Evolutionary conservation across 108 stramenopile species (phyloP), one percentile per base, ranked within the genome.

Genomic region (Nannochloropsis gaditana): DNA sequence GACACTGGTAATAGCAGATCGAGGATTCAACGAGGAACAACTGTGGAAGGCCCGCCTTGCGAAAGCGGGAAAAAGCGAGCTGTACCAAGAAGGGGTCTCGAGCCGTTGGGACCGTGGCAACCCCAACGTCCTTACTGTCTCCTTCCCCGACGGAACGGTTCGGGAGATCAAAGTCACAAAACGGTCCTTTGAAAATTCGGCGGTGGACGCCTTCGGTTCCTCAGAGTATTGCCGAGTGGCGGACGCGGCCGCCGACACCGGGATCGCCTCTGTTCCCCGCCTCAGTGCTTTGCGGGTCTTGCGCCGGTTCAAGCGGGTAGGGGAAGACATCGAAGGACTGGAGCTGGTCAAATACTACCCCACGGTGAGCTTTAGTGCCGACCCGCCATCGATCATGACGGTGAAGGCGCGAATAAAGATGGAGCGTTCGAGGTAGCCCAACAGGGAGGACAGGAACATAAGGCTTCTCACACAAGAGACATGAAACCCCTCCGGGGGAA

Each of bases 111-210:
- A 73, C 2, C 3, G 59, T n/a, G 8, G 19, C 4, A 73, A 73
- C n/a, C 59, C 59, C 59, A 73, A 73, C n/a, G 6, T 73, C 8
- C 59, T 73, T 73, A 73, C 59, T n/a, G 59, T 73, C 15, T 73
- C 59, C 59, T 73, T 73, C n/a, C 59, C 59, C 19, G 59, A 73
- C n/a, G 59, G 59, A n/a, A n/a, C n/a, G 59, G 59, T 73, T 73
- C 4, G 59, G n/a, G 59, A 73, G 59, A 8, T 73, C 0, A 73
- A 73, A 3, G 59, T 73, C 2, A 73, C 59, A n/a, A 73, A 73
- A n/a, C 15, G 59, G 6, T 73, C 59, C 19, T 73, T 73, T 73
- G 59, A 73, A 73, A n/a, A 15, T n/a, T n/a, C 59, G 2, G 59
- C 19, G n/a, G 59, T n/a, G 59, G 59, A 73, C n/a, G 59, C 59